Base-by-base conservation (phyloP, 1,284 basidiomycete genomes). In the Taiwanofungus camphoratus region DNA sequence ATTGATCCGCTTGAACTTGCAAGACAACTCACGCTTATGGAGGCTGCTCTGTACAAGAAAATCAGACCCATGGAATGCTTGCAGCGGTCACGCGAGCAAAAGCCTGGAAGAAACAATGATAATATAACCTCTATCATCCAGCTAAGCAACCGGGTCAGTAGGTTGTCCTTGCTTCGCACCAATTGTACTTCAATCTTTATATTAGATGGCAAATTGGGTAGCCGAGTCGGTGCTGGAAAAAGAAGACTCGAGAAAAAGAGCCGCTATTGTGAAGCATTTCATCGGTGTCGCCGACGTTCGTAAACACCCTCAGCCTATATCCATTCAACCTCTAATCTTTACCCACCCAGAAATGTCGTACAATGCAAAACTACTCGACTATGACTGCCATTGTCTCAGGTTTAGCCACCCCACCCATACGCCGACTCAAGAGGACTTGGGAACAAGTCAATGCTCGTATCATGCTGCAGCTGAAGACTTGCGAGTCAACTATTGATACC, bases 361-460 rank as follows among this genome's bases (percentile, higher is more conserved):
- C 69, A 13, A 66, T 99, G 52, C 89, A 95, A 61, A 99, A 99
- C 65, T 99, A 92, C 66, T 95, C 93, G 11, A 89, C 87, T 11
- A 88, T 98, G 81, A 92, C 92, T 57, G 92, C 95, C 22, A 92
- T 99, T 44, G 82, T 96, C 8, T 95, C 93, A 3, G 96, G 93
- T 2, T 73, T 99, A 41, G 97, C 97, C 57, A 93, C 91, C 6
- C 89, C 93, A 23, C 92, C 93, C 4, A 93, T 99, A 50, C 80
- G 90, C 51, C 80, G 96, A 8, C 68, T 99, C 50, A 92, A 93
- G 59, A 80, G 92, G 39, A 98, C 96, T 2, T 99, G 96, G 96
- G 92, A 94, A 53, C 82, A 86, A 64, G 83, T 95, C 46, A 82
- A 75, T 52, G 78, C 79, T 50, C 75, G 82, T 46, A 79, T 79